Percentiles rank a stretch among this genome's conserved stretches.
These are phyloP conservation scores for Aspergillus sp. DNA, from an alignment of 2,329 filamentous ascomycete species.

Conservation along the genomic window DNA sequence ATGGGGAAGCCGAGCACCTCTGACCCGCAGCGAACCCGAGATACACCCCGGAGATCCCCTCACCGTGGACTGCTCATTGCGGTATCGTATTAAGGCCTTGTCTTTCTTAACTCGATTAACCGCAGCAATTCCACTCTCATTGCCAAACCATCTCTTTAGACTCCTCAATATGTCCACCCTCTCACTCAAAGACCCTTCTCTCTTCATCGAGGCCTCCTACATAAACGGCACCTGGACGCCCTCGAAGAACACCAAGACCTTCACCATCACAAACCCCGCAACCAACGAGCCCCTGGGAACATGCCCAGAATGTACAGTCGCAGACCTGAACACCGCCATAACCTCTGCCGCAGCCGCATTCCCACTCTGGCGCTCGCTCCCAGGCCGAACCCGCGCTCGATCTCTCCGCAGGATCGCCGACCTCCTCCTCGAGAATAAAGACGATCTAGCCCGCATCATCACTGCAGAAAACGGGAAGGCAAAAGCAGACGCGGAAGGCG, in stretches of 20 bases:
- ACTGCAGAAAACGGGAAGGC: slow-evolving; percentile 66
- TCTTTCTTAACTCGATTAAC: no score
- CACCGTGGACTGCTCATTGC: background rate
- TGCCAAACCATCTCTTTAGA: background rate
- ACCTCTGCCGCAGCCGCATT: slow-evolving; percentile 73
- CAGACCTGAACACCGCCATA: slow-evolving; percentile 79
- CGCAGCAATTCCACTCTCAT: no score
- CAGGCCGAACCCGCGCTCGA: slow-evolving; percentile 60
- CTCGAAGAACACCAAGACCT: background rate
- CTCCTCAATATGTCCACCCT: background rate
- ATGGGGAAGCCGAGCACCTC: background rate
- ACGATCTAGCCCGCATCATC: slow-evolving; percentile 61
- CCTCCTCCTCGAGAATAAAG: slow-evolving; percentile 63
- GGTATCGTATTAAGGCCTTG: background rate
- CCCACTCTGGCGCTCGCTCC: slow-evolving; percentile 60
- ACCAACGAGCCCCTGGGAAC: slow-evolving; percentile 76
- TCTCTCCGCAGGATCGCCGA: slow-evolving; percentile 67
- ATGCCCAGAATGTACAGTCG: slow-evolving; percentile 74
- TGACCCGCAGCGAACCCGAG: background rate
- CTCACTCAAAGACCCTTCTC: background rate
- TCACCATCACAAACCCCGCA: slow-evolving; percentile 62
- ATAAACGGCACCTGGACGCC: slow-evolving; percentile 4
- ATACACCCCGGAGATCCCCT: background rate
- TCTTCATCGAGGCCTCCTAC: background rate
- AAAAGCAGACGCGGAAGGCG: slow-evolving; percentile 55